Percentiles rank a stretch among this genome's conserved stretches.
Conservation (phyloP, 2,329 filamentous ascomycete genomes). For the Passalora sequoiae region DNA sequence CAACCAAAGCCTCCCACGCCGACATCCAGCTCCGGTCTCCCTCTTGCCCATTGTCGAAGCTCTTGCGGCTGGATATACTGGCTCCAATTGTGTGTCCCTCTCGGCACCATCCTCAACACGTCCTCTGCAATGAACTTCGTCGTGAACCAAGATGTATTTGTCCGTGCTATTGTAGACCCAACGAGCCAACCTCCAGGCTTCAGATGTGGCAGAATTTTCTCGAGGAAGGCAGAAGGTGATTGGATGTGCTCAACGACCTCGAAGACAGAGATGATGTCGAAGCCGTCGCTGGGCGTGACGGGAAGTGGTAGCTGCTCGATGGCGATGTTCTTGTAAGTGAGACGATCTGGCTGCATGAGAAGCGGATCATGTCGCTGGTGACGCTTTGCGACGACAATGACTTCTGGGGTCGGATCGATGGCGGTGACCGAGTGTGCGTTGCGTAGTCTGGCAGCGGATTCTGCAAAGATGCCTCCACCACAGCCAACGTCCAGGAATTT, state of each 20-base stretch:
- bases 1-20: conserved; percentile 62
- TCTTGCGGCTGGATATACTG: conserved; percentile 92
- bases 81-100: conserved; percentile 90
- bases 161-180: conserved; percentile 85
- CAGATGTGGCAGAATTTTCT: conserved; percentile 66
- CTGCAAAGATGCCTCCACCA: conserved; percentile 93
- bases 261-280: conserved; percentile 81
- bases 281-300: conserved; percentile 40
- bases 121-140: conserved; percentile 92
- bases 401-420: conserved; percentile 70
- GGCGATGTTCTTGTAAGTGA: conserved; percentile 69
- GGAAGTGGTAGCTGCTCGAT: conserved; percentile 60
- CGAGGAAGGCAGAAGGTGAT: conserved; percentile 67
- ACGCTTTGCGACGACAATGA: conserved; percentile 67
- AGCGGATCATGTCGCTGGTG: conserved; percentile 71
- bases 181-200: conserved; percentile 90
- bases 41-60: conserved; percentile 49
- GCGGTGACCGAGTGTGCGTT: conserved; percentile 62
- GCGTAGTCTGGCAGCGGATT: conserved; percentile 68
- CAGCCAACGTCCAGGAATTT: conserved; percentile 89
- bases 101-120: conserved; percentile 77
- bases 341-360: conserved; percentile 49
- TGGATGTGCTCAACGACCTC: conserved; percentile 94
- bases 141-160: conserved; percentile 81
- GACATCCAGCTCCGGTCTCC: conserved; percentile 41